Base-by-base conservation (phyloP, 2,329 filamentous ascomycete species). In the Claviceps cyperi region DNA sequence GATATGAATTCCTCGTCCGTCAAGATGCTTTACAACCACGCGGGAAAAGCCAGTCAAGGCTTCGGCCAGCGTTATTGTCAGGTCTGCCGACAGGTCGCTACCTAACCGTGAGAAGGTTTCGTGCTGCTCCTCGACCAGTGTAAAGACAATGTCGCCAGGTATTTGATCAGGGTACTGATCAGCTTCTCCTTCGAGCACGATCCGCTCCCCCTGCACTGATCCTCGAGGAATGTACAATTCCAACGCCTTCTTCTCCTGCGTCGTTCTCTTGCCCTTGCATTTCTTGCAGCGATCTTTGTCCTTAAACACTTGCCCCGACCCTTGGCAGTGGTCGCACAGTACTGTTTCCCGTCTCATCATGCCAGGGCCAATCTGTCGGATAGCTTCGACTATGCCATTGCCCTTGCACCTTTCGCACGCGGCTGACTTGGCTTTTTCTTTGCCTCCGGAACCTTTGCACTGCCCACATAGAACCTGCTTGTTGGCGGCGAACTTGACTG, bases 261-360 rank as follows among this genome's bases (percentile, higher is more conserved):
- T 80, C 14, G 87, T 89, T 54, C 87, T 80, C 66, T 86, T 86
- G 61, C 92, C 92, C 71, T 97, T 97, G 80, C 92, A 98, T 74
- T 92, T 96, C 76, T 94, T 95, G 75, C 92, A 98, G 64, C 88
- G 87, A 62, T 98, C 92, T 74, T 97, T 97, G 62, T 95, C 88
- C 67, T 91, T 91, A 71, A 82, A 94, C 62, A 90, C 81, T 62
- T 83, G 81, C 5, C 92, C 92, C n/a, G 81, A 78, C 36, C 90
- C 91, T 53, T 82, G 76, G 69, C 92, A 98, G 60, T 84, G 82
- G 59, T 84, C 82, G 67, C 92, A 98, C 37, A 82, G 68, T 38
- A 90, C 80, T 6, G 83, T 80, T 60, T 88, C 83, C 60, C 88
- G 84, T 32, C 87, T 86, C 54, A 94, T 81, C 64, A 96, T 74